Evolutionary conservation across 23 red algal genomes (phyloP), one percentile per base, ranked within the genome.

Genomic region (Rhodosorus marinus): DNA sequence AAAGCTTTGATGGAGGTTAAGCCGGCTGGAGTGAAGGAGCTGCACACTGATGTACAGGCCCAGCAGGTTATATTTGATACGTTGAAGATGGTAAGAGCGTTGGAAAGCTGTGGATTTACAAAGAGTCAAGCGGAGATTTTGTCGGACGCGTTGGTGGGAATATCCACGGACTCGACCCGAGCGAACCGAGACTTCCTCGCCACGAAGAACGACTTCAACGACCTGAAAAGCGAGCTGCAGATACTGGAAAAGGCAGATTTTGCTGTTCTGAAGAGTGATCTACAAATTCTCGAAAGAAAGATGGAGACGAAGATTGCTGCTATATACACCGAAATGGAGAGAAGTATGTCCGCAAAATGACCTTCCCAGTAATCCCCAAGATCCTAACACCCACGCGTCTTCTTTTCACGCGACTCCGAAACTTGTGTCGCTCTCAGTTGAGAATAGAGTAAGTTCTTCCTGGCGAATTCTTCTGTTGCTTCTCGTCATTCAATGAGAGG

Each of bases 201-300:
- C 38, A 43, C 86, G 40, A 93, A 93, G 61, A 66, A 57, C 26
- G 86, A 93, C 26, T 93, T 93, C 54, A 60, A 69, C 0, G 49
- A 58, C n/a, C 47, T 93, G 7, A 59, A 70, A 7, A 66, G 67
- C 30, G 86, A 93, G 49, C 69, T 93, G 33, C 78, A 81, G 45
- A 83, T 93, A 14, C 47, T 93, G 19, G 86, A 93, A 52, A 93
- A 93, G 50, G 76, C 86, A 6, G 86, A 93, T 24, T 82, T 93
- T 46, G 60, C 74, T 9, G 60, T 82, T 26, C 59, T 93, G 33
- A 66, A 69, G 6, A 70, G 66, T 34, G 85, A 93, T 49, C 48
- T 93, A 28, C 70, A 77, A 42, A 55, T 81, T 20, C 70, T 82
- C 14, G 86, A 93, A 25, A 73, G 69, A 49, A 73, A 81, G 31